Conservation (phyloP, 805 yeast species). For the Saccharomyces mikatae region DNA sequence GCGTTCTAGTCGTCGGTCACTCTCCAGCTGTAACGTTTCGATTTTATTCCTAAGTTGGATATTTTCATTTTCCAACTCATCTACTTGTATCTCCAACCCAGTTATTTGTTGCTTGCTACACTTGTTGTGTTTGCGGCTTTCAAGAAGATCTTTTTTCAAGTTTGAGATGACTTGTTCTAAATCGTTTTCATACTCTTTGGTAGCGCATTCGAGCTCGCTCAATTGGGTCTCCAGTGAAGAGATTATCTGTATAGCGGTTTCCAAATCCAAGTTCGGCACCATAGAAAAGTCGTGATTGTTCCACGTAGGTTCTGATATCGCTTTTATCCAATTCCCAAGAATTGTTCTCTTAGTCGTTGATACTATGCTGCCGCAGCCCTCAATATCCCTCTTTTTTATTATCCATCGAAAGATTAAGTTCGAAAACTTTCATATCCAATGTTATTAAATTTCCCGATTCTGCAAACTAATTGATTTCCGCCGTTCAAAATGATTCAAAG, state of each 20-base stretch:
- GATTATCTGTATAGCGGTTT: conserved; percentile 3
- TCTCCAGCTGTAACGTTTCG: conserved; percentile 6
- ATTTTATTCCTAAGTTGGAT: conserved; percentile 6
- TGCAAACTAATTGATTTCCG: background rate
- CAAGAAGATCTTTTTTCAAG: conserved; percentile 5
- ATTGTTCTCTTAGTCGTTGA: background rate
- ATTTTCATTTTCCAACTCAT: conserved; percentile 16
- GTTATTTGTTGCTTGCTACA: conserved; percentile 4
- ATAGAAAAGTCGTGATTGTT: background rate
- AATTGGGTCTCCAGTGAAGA: conserved; percentile 11
- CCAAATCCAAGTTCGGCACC: background rate
- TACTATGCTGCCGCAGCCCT: background rate
- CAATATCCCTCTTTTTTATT: background rate
- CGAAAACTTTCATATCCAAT: background rate
- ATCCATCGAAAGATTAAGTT: background rate
- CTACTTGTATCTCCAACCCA: conserved; percentile 12
- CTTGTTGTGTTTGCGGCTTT: background rate
- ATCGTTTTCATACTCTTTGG: conserved; percentile 18
- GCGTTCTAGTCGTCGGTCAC: conserved; percentile 13
- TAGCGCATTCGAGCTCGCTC: conserved; percentile 13
- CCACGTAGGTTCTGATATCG: background rate
- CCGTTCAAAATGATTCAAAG: background rate
- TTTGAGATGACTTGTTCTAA: conserved; percentile 13
- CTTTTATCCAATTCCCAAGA: background rate
- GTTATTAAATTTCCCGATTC: background rate